Evolutionary conservation across 495 filamentous ascomycete genomes (phyloP), one percentile per base, ranked within the genome.

Genomic region (Cercophora scortea): DNA sequence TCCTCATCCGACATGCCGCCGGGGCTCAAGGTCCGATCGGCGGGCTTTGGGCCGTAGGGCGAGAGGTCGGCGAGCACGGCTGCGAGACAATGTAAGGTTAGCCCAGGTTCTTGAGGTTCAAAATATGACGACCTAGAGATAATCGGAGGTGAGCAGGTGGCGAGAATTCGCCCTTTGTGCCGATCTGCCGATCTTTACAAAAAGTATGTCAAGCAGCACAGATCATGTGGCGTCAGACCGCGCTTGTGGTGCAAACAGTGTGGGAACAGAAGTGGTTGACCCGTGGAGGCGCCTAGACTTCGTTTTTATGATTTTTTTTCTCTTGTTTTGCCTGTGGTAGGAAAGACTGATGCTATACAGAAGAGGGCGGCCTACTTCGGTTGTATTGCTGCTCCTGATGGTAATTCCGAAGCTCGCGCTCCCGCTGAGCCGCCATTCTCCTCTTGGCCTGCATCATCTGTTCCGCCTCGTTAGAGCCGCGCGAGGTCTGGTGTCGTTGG

Each of bases 301-400:
- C 51, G 61, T 58, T 45, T 58, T 58, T 62, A 54, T 60, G 52
- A 60, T 57, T 58, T 67, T 59, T 59, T 56, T 54, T 51, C 62
- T 64, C 67, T 61, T 63, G 67, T 59, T 65, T 64, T 74, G 62
- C 67, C 73, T 79, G 73, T 71, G 74, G 80, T 80, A 70, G 79
- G 61, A 67, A 38, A 61, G 61, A 61, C 54, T 63, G 67, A 67
- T 72, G 72, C 71, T 75, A 78, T 75, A 77, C 73, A 78, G 77
- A 69, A 77, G 77, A 79, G 75, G 77, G 76, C 62, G 77, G 78
- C 78, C 78, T 81, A 98, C 93, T 96, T 86, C 92, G 85, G 75
- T 96, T 94, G 79, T 94, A 97, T 83, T 98, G 93, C 80, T 98
- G 93, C 79, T 98, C 93, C 77, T 96, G 93, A 73, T 98, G 93